phyloP scores from a whole-genome alignment of 2,329 filamentous ascomycete species.

The Pseudopyrenochaeta lycopersici region DNA sequence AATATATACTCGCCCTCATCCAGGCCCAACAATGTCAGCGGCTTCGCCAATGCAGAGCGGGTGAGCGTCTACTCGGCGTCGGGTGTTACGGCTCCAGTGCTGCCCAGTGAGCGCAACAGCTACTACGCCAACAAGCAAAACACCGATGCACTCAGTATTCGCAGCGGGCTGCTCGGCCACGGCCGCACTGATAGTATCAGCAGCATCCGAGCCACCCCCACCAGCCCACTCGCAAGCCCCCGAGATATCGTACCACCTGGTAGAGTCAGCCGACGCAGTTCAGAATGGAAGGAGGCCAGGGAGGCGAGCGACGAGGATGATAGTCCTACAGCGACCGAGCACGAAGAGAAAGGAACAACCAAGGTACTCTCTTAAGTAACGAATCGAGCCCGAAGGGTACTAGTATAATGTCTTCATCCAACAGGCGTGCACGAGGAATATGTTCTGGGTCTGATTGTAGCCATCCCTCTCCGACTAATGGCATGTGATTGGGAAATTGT shows the following conservation, averaged over 20 bases:
- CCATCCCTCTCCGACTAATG: neutral
- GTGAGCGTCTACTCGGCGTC: constrained; percentile 83
- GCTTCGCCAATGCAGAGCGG: constrained; percentile 69
- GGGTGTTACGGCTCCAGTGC: constrained; percentile 66
- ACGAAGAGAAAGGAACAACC: constrained; percentile 12
- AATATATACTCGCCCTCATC: constrained; percentile 62
- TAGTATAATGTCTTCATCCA: neutral
- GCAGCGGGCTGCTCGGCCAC: constrained; percentile 81
- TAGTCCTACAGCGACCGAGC: constrained; percentile 17
- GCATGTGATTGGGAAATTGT: neutral
- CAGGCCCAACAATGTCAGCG: constrained; percentile 61
- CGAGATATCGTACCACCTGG: constrained; percentile 45
- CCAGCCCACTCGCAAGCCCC: constrained; percentile 69
- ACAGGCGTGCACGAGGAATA: neutral
- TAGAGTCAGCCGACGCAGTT: constrained; percentile 43
- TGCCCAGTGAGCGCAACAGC: constrained; percentile 81
- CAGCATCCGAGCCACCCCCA: constrained; percentile 67
- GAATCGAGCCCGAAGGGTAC: neutral
- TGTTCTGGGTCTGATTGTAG: neutral
- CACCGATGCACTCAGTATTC: constrained; percentile 76
- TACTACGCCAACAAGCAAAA: constrained; percentile 71
- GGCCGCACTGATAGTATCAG: constrained; percentile 82
- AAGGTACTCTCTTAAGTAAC: neutral
- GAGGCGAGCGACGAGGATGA: constrained; percentile 41
- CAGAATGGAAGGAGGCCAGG: constrained; percentile 47